These are phyloP conservation scores for Gossypium stocksii DNA, from an alignment of 345 rosid species.

Conservation along the genomic window DNA sequence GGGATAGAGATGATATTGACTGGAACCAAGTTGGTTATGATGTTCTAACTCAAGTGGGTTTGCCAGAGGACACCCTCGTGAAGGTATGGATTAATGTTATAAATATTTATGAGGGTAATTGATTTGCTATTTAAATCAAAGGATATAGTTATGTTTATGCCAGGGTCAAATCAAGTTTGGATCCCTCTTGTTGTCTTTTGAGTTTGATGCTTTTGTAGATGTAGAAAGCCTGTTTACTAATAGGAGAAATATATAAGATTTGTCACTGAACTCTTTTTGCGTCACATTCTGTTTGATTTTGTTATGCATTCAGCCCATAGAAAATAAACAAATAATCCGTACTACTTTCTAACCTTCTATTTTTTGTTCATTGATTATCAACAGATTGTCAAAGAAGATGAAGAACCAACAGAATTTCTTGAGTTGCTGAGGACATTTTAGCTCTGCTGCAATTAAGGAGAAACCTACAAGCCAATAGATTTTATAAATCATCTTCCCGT, in stretches of 20 bases:
- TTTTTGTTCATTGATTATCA: constrained; percentile 11
- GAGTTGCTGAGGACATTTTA: constrained; percentile 47
- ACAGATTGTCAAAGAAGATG: constrained; percentile 77
- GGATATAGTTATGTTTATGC: not conserved
- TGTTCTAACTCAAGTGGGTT: constrained; percentile 53
- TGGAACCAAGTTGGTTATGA: constrained; percentile 52
- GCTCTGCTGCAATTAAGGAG: constrained; percentile 21
- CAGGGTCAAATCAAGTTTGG: not conserved
- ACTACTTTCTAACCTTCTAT: not conserved
- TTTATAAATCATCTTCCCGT: constrained; percentile 18
- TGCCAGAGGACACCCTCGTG: constrained; percentile 56
- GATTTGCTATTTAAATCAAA: not conserved
- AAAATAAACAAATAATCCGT: constrained; percentile 3
- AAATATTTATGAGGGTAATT: not conserved
- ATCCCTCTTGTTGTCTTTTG: not conserved
- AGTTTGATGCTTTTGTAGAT: not conserved
- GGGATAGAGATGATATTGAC: constrained; percentile 41
- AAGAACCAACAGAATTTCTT: constrained; percentile 72
- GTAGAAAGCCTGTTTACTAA: not conserved
- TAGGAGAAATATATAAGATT: not conserved
- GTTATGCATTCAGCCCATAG: not conserved
- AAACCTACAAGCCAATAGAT: constrained; percentile 22
- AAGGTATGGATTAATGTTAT: constrained; percentile 41
- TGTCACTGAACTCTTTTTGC: not conserved
- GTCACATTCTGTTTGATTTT: not conserved